Base-by-base conservation (phyloP, 2,329 filamentous ascomycete genomes). In the Fusarium mexicanum region DNA sequence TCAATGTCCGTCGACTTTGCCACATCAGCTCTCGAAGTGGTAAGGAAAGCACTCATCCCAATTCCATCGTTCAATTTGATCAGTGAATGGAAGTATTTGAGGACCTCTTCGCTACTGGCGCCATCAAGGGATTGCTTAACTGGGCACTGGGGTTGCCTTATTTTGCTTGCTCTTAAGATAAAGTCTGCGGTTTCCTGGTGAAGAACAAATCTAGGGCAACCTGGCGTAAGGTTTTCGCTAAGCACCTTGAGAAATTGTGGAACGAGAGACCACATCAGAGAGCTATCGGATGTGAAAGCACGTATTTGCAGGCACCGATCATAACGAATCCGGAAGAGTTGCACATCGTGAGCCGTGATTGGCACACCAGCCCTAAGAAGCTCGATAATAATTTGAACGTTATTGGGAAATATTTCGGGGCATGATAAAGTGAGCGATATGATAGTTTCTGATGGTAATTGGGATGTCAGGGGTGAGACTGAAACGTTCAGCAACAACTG, bases 391-490 rank as follows among this genome's bases (percentile, higher is more conserved):
- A 53, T 1, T 20, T 53, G 17, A 2, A 35, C 3, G 7, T 35
- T 61, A 13, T 26, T 29, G 7, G 2, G 1, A 3, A 41, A 33
- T 4, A 8, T 1, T 3, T 5, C 13, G 10, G 22, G 20, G 9
- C 9, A 37, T 7, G 24, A 29, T 5, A 63, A 6, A 4, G 24
- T 9, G 26, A 59, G 26, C 1, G 41, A 46, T 20, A 46, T 14
- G 11, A 63, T 35, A 6, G 33, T 47, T 11, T 3, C 26, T 1
- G 40, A 33, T 31, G 20, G 12, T 8, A 20, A 59, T 3, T 7
- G 13, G 7, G 24, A 26, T 3, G n/a, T 1, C 9, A 46, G 4
- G 26, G 35, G 20, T 1, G 51, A 33, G 14, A 31, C 10, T 3
- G n/a, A n/a, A 5, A 8, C 2, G 5, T 57, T 22, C 1, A 46